phyloP scores from a whole-genome alignment of 345 rosid species.

The Capsella bursapastoris region DNA sequence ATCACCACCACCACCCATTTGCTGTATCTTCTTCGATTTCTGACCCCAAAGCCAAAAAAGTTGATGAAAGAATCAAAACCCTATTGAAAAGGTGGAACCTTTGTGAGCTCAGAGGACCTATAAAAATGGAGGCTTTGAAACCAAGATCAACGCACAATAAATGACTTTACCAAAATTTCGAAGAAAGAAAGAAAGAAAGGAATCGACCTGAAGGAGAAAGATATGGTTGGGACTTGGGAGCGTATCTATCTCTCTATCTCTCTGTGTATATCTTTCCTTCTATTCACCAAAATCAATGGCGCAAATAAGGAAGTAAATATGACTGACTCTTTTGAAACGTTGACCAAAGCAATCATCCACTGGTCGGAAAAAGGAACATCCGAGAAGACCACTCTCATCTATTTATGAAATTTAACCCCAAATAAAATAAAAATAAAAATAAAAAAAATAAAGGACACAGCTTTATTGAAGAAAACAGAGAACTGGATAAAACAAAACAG shows the following conservation, averaged over 20 bases:
- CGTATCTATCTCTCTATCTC: conserved; percentile 9
- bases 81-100: conserved; percentile 20
- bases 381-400: conserved; percentile 23
- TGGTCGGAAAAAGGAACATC: conserved; percentile 42
- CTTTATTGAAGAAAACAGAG: background rate
- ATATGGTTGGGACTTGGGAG: background rate
- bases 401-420: background rate
- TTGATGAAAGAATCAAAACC: conserved; percentile 15
- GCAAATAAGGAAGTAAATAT: background rate
- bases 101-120: background rate
- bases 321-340: conserved; percentile 16
- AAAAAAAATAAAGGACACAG: background rate
- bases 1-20: conserved; percentile 24
- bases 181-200: background rate
- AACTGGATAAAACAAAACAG: background rate
- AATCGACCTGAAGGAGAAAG: conserved; percentile 17
- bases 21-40: background rate
- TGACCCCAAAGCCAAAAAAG: background rate
- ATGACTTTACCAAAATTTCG: background rate
- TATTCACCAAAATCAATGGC: conserved; percentile 29
- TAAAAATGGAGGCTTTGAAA: background rate
- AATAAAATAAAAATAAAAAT: too few species aligned
- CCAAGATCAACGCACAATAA: background rate
- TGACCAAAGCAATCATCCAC: conserved; percentile 37
- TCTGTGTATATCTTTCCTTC: background rate